These are phyloP conservation scores for Podaxis rugospora DNA, from an alignment of 768 basidiomycete species.

Conservation along the genomic window DNA sequence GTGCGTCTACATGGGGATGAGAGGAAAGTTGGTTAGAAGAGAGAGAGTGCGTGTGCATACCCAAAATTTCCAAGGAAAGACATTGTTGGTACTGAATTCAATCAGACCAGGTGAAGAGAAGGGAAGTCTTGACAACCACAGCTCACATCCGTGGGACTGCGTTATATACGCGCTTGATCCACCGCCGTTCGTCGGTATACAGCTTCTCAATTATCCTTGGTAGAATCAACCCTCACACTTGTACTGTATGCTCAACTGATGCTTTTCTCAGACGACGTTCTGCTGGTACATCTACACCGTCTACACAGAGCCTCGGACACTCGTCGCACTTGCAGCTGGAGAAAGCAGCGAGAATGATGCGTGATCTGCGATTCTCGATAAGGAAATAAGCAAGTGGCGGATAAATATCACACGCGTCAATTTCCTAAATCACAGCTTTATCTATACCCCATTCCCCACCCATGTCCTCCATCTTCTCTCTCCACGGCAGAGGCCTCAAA, in stretches of 20 bases:
- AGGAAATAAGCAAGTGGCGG: background rate
- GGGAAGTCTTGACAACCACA: background rate
- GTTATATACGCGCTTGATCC: no score
- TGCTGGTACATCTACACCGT: no score
- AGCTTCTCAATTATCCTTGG: no score
- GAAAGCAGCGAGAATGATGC: background rate
- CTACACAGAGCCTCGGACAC: no score
- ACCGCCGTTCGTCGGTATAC: no score
- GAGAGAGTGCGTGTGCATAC: background rate
- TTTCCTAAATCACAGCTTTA: no score
- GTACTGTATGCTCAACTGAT: no score
- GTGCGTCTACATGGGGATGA: slow-evolving; percentile 2
- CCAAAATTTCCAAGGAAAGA: slow-evolving; percentile 7
- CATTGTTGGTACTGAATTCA: background rate
- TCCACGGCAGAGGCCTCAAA: slow-evolving; percentile 69
- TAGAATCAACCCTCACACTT: no score
- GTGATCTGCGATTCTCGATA: background rate
- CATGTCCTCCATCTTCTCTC: slow-evolving; percentile 31
- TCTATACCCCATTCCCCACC: background rate
- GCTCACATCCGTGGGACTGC: background rate
- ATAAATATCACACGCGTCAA: background rate
- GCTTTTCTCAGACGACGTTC: no score
- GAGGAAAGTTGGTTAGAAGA: background rate
- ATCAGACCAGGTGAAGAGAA: no score
- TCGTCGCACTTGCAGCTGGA: no score